Conservation (phyloP, 2,329 filamentous ascomycete genomes). For the Myriosclerotinia scirpicola region DNA sequence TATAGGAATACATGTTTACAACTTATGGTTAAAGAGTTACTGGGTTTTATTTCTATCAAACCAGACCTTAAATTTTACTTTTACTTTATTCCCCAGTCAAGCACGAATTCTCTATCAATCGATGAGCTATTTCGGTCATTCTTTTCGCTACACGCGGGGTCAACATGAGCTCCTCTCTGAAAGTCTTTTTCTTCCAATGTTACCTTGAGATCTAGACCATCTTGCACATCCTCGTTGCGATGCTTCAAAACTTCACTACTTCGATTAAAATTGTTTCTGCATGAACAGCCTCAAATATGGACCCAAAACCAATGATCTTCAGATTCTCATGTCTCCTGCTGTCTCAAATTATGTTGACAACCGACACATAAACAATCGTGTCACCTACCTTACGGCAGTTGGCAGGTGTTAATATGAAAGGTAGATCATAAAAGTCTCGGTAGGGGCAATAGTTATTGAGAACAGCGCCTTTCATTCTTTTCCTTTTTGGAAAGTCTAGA, state of each 20-base stretch:
- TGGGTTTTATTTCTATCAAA: background rate
- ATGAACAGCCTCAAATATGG: background rate
- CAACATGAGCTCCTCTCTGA: too few species aligned
- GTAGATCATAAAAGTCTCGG: background rate
- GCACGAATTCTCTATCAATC: background rate
- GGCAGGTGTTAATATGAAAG: background rate
- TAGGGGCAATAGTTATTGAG: background rate
- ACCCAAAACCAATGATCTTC: background rate
- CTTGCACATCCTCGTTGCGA: background rate
- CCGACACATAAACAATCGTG: background rate
- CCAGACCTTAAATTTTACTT: background rate
- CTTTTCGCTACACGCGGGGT: background rate
- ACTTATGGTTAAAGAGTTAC: background rate
- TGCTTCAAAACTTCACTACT: background rate
- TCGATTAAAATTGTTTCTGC: background rate
- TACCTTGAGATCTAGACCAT: background rate
- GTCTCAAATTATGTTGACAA: background rate
- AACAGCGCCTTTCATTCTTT: background rate
- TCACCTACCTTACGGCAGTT: background rate
- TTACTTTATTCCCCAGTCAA: too few species aligned
- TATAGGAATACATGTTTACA: background rate
- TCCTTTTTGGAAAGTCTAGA: background rate
- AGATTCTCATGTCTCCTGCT: background rate
- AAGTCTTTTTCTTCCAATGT: background rate
- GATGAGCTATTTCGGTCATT: background rate